A percentile compares a stretch with the other conserved stretches of the same genome.
These are phyloP conservation scores for Oligophagozyma castellii DNA, from an alignment of 1,139 yeast genomes.

Conservation along the genomic window DNA sequence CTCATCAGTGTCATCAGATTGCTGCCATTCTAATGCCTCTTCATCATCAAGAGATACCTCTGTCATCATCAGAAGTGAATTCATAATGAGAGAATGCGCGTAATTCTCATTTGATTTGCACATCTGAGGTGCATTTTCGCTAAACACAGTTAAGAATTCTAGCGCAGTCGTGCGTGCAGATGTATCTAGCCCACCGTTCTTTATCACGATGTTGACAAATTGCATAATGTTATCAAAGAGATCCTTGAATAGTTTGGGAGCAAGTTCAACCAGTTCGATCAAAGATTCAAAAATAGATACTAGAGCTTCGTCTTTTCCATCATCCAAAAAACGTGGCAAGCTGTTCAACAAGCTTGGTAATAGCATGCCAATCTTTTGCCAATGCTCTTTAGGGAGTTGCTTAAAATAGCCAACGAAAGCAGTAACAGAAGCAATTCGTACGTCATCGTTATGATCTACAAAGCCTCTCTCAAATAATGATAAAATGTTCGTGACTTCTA, in stretches of 20 bases:
- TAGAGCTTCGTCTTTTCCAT: constrained; percentile 67
- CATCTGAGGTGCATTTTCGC: constrained; percentile 92
- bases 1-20: constrained; percentile 66
- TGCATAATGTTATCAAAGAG: constrained; percentile 80
- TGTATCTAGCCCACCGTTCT: constrained; percentile 67
- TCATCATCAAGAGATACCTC: constrained; percentile 87
- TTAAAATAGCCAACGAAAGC: constrained; percentile 89
- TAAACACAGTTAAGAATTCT: constrained; percentile 77
- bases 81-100: constrained; percentile 56
- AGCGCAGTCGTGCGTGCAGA: constrained; percentile 73
- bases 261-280: constrained; percentile 81
- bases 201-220: constrained; percentile 70
- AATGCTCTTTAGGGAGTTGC: constrained; percentile 58
- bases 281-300: constrained; percentile 80
- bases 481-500: constrained; percentile 41
- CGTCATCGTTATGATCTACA: constrained; percentile 64
- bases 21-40: constrained; percentile 71
- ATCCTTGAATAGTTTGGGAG: constrained; percentile 86
- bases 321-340: constrained; percentile 68
- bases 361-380: constrained; percentile 66
- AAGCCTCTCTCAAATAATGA: constrained; percentile 72
- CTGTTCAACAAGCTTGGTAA: constrained; percentile 77
- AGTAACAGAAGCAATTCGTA: constrained; percentile 80
- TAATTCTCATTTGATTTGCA: constrained; percentile 70
- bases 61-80: constrained; percentile 75